Base-by-base conservation (phyloP, 139 green algal genomes). In the Chlamydomonas sp. region DNA sequence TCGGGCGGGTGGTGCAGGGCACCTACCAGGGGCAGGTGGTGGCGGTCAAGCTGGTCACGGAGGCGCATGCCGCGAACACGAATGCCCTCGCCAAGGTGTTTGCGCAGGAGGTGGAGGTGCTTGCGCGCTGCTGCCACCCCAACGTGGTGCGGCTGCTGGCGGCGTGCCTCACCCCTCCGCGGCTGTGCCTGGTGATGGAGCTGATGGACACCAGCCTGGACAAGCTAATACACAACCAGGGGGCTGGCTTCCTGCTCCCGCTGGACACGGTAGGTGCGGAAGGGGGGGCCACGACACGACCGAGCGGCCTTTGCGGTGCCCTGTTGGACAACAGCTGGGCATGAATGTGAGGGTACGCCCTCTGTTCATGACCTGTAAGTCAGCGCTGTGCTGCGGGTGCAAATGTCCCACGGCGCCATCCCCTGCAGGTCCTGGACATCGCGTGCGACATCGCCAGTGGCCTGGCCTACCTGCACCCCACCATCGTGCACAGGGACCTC, bases 171-270 rank as follows among this genome's bases (percentile, higher is more conserved):
- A 17, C 2, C 17, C 80, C 80, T 1, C 80, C 80, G 59, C 66
- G 80, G 58, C 2, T 85, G 58, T 78, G 80, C 31, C 80, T 85
- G 68, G 80, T 85, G 59, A 79, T 85, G 80, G 80, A 85, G 80
- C 80, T 78, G 17, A 85, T 85, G 80, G 80, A 85, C 7, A 85
- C 58, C 1, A 85, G 80, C 68, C 69, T 85, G 58, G 63, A 78
- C 57, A 58, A 58, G 4, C 58, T 85, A 58, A 10, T 85, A 17
- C 61, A 77, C 17, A 57, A 7, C 17, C 61, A 77, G 15, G 66
- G 66, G 66, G 57, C 57, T 20, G 20, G 9, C 14, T 6, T 3
- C 66, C 80, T 85, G 79, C 64, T 85, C 49, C 80, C 66, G 64
- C 66, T 84, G 31, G 18, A 18, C 1, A 76, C 31, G 79, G 79